Conservation (phyloP, 2,329 filamentous ascomycete genomes). For the Penicillium sp. region DNA sequence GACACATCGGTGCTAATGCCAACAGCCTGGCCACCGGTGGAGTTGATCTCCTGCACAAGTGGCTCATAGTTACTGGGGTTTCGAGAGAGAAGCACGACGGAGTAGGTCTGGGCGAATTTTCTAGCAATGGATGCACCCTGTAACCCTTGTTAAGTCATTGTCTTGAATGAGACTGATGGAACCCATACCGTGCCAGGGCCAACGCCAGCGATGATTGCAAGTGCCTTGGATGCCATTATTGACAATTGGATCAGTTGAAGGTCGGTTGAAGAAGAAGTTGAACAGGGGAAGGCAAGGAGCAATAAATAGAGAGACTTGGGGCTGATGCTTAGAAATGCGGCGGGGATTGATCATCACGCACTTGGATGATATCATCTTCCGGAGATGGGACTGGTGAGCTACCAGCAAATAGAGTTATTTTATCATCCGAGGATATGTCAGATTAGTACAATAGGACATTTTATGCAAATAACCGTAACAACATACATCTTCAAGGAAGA, state of each 20-base stretch:
- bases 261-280: neutral
- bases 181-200: constrained; percentile 43
- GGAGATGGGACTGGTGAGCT: constrained; percentile 8
- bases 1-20: constrained; percentile 59
- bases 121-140: constrained; percentile 57
- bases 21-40: constrained; percentile 54
- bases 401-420: constrained; percentile 3
- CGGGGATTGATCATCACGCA: constrained; percentile 23
- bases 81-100: constrained; percentile 57
- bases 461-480: neutral
- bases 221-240: constrained; percentile 36
- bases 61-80: constrained; percentile 54
- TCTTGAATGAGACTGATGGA: neutral
- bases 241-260: neutral
- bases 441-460: neutral
- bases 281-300: neutral
- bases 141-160: constrained; percentile 38
- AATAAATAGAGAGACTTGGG: constrained; percentile 8
- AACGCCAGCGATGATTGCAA: constrained; percentile 47
- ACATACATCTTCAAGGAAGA: constrained; percentile 3
- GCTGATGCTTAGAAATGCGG: constrained; percentile 25
- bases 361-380: constrained; percentile 21
- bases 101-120: constrained; percentile 56
- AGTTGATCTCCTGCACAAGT: constrained; percentile 57
- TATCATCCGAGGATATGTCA: constrained; percentile 3